Conservation (phyloP, 73 alveolate species). For the Uronychia binucleata region DNA sequence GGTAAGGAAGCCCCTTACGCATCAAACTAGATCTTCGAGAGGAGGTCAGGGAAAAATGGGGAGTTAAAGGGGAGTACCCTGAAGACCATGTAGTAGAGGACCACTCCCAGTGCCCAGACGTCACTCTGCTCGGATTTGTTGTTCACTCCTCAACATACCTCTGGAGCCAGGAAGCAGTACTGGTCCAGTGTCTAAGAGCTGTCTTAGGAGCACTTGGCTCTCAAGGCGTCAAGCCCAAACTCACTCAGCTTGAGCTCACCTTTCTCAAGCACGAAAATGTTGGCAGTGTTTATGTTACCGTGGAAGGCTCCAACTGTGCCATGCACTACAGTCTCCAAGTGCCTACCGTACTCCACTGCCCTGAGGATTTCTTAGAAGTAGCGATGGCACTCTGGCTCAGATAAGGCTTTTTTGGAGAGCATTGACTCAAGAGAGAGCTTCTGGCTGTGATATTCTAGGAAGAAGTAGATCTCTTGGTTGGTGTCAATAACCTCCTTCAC, state of each 20-base stretch:
- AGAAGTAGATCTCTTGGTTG: not conserved
- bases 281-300: not conserved
- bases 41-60: too few species aligned
- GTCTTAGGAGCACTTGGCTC: not conserved
- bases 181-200: not conserved
- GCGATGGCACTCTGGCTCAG: not conserved
- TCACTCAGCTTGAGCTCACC: not conserved
- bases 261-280: not conserved
- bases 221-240: not conserved
- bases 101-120: too few species aligned
- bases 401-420: not conserved
- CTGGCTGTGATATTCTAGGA: not conserved
- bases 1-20: too few species aligned
- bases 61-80: too few species aligned
- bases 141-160: too few species aligned
- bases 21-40: too few species aligned
- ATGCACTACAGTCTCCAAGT: not conserved
- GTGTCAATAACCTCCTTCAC: not conserved
- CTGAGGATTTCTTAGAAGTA: not conserved
- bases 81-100: too few species aligned
- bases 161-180: too few species aligned
- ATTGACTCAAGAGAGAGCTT: not conserved
- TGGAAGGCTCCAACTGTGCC: not conserved
- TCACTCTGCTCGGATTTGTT: too few species aligned
- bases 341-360: not conserved